Evolutionary conservation across 495 filamentous ascomycete genomes (phyloP).

Genomic region (Poronia punctata): DNA sequence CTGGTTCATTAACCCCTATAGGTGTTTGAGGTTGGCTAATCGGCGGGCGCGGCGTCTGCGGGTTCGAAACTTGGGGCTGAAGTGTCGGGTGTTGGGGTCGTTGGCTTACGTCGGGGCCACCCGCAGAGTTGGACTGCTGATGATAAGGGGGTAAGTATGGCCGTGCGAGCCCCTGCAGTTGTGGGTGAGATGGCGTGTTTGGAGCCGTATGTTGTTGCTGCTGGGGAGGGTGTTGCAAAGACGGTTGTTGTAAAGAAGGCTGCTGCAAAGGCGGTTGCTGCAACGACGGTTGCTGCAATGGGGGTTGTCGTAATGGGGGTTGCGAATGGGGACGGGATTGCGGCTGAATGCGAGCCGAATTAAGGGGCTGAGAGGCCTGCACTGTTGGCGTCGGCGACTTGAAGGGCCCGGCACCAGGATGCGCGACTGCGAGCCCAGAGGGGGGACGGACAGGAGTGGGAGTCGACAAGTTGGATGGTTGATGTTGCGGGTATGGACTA

Average conservation of each 20-base stretch:
- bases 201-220: too few relatives aligned
- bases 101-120: slow-evolving; percentile 14
- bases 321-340: slow-evolving; percentile 1
- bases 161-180: slow-evolving; percentile 23
- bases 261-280: slow-evolving; percentile 4
- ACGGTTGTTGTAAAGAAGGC: too few relatives aligned
- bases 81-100: slow-evolving; percentile 17
- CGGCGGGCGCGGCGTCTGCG: slow-evolving; percentile 12
- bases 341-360: slow-evolving; percentile 12
- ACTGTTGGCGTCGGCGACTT: slow-evolving; percentile 17
- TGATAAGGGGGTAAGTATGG: slow-evolving; percentile 34
- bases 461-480: slow-evolving; percentile 11
- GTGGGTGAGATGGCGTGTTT: slow-evolving; percentile 23
- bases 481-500: slow-evolving; percentile 13
- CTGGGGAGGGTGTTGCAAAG: too few relatives aligned
- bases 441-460: slow-evolving; percentile 24
- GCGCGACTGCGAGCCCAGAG: slow-evolving; percentile 15
- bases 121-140: slow-evolving; percentile 30
- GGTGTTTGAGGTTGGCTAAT: slow-evolving; percentile 18
- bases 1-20: slow-evolving; percentile 2
- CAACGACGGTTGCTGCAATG: slow-evolving; percentile 5
- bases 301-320: slow-evolving; percentile 16
- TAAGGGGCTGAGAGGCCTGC: slow-evolving; percentile 17
- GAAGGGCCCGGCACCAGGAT: slow-evolving; percentile 9
- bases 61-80: slow-evolving; percentile 16